Conservation (phyloP, 2,329 filamentous ascomycete genomes). For the Hypoxylon sp. region DNA sequence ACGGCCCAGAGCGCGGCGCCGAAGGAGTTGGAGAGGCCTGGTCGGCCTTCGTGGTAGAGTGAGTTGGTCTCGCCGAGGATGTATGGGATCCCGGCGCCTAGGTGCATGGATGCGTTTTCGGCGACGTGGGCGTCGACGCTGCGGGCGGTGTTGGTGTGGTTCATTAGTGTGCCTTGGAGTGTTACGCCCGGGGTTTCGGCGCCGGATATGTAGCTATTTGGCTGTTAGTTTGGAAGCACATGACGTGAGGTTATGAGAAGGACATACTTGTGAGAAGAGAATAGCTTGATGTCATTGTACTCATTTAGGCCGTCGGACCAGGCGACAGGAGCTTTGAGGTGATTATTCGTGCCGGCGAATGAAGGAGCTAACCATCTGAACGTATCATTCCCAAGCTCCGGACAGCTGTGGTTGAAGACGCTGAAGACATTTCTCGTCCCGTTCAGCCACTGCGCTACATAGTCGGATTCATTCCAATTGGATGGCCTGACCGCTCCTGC, state of each 20-base stretch:
- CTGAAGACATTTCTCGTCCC: slow-evolving; percentile 64
- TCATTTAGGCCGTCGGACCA: slow-evolving; percentile 68
- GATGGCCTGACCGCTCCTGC: slow-evolving; percentile 65
- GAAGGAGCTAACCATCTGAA: slow-evolving; percentile 70
- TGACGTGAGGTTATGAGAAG: neutral
- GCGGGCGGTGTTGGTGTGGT: slow-evolving; percentile 67
- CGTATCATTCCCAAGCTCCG: slow-evolving; percentile 56
- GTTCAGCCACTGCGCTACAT: slow-evolving; percentile 70
- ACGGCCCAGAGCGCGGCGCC: slow-evolving; percentile 74
- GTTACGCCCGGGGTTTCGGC: slow-evolving; percentile 71
- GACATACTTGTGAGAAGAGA: slow-evolving; percentile 71
- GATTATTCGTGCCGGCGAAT: slow-evolving; percentile 66
- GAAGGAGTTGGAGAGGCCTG: slow-evolving; percentile 73
- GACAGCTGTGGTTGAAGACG: slow-evolving; percentile 63
- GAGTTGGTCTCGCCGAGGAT: slow-evolving; percentile 74
- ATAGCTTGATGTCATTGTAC: slow-evolving; percentile 64
- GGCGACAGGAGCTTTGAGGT: slow-evolving; percentile 62
- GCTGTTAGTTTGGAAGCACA: neutral
- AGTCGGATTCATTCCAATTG: slow-evolving; percentile 67
- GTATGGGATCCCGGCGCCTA: slow-evolving; percentile 62
- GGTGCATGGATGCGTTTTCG: slow-evolving; percentile 60
- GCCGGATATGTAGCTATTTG: slow-evolving; percentile 70
- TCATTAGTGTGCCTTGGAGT: slow-evolving; percentile 72
- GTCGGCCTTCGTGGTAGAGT: slow-evolving; percentile 71
- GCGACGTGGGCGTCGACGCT: slow-evolving; percentile 64